phyloP scores from a whole-genome alignment of 257 asterid genomes.

The Henckelia pumila region DNA sequence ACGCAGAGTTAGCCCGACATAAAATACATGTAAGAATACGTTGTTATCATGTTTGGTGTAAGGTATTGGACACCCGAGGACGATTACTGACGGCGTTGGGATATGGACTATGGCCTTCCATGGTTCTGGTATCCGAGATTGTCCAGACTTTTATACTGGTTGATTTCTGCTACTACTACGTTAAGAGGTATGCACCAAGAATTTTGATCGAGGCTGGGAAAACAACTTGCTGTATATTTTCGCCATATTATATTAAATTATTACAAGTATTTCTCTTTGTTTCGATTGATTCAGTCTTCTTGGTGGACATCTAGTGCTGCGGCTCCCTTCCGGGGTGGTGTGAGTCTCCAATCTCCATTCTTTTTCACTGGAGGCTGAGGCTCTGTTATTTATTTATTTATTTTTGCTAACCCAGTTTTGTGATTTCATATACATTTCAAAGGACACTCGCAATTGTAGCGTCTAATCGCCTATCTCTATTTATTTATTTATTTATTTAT shows the following conservation, averaged over 20 bases:
- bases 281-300: slow-evolving; percentile 16
- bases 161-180: slow-evolving; percentile 26
- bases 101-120: slow-evolving; percentile 26
- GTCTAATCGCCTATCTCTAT: too few relatives aligned
- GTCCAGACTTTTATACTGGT: slow-evolving; percentile 26
- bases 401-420: too few relatives aligned
- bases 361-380: too few relatives aligned
- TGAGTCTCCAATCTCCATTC: not conserved
- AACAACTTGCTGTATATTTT: not conserved
- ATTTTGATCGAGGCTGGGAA: not conserved
- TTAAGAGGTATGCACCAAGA: slow-evolving; percentile 12
- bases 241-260: too few relatives aligned
- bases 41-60: not conserved
- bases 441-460: too few relatives aligned
- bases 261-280: too few relatives aligned
- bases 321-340: slow-evolving; percentile 26
- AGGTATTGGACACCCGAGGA: slow-evolving; percentile 22
- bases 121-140: slow-evolving; percentile 24
- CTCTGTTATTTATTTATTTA: too few relatives aligned
- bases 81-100: slow-evolving; percentile 26
- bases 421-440: too few relatives aligned
- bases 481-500: too few relatives aligned
- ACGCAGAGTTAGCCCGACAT: not conserved
- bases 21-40: not conserved
- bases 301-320: slow-evolving; percentile 26